These are phyloP conservation scores for Pilaira anomala DNA, from an alignment of 192 early-diverging fungal species.

Conservation along the genomic window DNA sequence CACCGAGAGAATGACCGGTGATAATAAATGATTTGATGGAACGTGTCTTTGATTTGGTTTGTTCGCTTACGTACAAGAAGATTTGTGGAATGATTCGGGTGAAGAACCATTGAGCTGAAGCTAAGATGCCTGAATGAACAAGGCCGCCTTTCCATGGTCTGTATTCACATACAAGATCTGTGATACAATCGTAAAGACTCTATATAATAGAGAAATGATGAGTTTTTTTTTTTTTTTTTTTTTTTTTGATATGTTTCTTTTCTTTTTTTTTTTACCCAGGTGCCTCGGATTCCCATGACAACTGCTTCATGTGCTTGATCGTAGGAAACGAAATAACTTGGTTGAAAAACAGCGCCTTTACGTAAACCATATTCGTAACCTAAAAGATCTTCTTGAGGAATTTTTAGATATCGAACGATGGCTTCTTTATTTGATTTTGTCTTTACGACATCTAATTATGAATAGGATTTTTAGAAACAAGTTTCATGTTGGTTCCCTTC, in stretches of 20 bases:
- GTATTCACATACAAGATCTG: conserved; percentile 79
- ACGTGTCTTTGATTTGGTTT: conserved; percentile 25
- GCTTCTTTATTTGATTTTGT: conserved; percentile 64
- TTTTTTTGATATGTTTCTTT: too few relatives aligned
- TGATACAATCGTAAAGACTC: conserved; percentile 71
- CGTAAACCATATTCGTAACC: conserved; percentile 68
- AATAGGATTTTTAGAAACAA: too few relatives aligned
- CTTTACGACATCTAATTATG: conserved; percentile 54
- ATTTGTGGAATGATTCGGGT: conserved; percentile 58
- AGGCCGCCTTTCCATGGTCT: conserved; percentile 76
- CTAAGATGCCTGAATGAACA: conserved; percentile 73
- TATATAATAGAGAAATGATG: conserved; percentile 20
- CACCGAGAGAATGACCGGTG: conserved; percentile 68
- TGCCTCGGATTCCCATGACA: conserved; percentile 69
- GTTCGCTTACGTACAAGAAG: conserved; percentile 40
- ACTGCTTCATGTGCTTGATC: conserved; percentile 61
- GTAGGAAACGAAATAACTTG: conserved; percentile 70
- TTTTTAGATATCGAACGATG: conserved; percentile 60
- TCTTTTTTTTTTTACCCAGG: conserved; percentile 49
- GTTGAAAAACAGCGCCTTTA: conserved; percentile 62
- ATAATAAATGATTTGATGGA: conserved; percentile 49
- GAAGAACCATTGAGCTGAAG: conserved; percentile 67
- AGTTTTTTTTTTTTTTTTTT: not conserved
- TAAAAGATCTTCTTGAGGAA: conserved; percentile 64
- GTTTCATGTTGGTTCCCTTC: not conserved